Evolutionary conservation across 495 filamentous ascomycete species (phyloP), one percentile per base, ranked within the genome.

Genomic region (Penicillium waksmanii): DNA sequence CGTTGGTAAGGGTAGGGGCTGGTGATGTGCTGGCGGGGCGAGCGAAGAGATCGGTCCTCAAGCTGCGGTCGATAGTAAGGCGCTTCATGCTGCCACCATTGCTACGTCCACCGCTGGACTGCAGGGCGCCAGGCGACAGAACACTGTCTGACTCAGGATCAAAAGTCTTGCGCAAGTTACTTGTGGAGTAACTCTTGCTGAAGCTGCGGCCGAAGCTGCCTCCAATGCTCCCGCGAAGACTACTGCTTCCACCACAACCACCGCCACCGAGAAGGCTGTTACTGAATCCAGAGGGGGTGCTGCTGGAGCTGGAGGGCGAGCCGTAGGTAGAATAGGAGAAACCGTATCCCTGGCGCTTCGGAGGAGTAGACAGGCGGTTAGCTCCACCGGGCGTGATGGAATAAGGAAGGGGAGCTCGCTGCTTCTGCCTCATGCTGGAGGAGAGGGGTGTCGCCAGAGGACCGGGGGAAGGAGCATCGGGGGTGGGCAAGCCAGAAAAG

Each of bases 301-400:
- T 89, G 17, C 81, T 83, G 13, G 83, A 82, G 71, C 88, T 93
- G 36, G 83, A 83, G 3, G 93, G 92, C 9, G 89, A 92, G 25
- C 89, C 90, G 65, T 95, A 96, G 25, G 86, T 91, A 55, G 91
- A 96, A 72, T 96, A 96, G 7, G 88, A 89, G 73, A 96, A 96
- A 8, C 93, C 93, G 70, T 87, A 97, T 3, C 89, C 90, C 49
- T 83, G 82, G 52, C 82, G 80, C 68, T 89, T 91, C 55, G 90
- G 89, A 3, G 95, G 95, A 3, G 93, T 97, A 25, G 88, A 79
- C 21, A 92, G 83, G 25, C 91, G 86, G 35, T 89, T 87, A 50
- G 90, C 84, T 43, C 90, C 88, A 34, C 83, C 85, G 1, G 92
- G 92, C 23, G 89, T 95, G 60, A 97, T 85, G 72, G 91, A 95